phyloP scores from a whole-genome alignment of 2,329 filamentous ascomycete species.

The Fusarium oligoseptatum region DNA sequence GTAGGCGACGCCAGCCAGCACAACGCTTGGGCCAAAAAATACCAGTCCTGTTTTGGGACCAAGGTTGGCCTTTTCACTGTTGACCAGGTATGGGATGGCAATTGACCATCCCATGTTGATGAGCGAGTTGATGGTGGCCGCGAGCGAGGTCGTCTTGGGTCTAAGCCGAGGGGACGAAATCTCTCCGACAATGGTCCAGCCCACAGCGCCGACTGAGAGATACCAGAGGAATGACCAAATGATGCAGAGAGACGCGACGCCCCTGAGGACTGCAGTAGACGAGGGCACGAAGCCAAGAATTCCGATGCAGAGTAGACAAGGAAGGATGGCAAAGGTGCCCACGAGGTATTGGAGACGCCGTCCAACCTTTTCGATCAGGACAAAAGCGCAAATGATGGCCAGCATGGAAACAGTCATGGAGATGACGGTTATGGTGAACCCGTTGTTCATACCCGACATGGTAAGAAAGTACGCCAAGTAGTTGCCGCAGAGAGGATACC shows the following conservation, averaged over 20 bases:
- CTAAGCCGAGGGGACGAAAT: slow-evolving; percentile 11
- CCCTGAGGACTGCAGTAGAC: not conserved
- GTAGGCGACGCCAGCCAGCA: not conserved
- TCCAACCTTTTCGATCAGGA: not conserved
- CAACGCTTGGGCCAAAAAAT: not conserved
- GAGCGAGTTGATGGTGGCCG: slow-evolving; percentile 9
- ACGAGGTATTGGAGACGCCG: not conserved
- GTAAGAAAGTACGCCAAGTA: slow-evolving; percentile 9
- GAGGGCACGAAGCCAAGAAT: not conserved
- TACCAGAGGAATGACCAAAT: slow-evolving; percentile 3
- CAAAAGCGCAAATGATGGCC: not conserved
- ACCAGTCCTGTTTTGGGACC: not conserved
- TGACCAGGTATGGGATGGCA: slow-evolving; percentile 15
- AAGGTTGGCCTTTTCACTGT: not conserved
- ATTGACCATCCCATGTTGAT: slow-evolving; percentile 16
- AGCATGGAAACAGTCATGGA: not conserved
- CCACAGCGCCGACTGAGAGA: not conserved
- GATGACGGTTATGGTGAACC: slow-evolving; percentile 5
- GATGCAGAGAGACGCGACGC: not conserved
- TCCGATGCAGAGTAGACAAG: not conserved
- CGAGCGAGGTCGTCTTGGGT: slow-evolving; percentile 13
- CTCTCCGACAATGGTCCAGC: slow-evolving; percentile 7
- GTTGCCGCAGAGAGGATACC: slow-evolving; percentile 3
- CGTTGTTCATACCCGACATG: not conserved
- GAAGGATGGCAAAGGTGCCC: not conserved